Percentiles rank a stretch among this genome's conserved stretches.
These are phyloP conservation scores for Claviceps arundinis DNA, from an alignment of 2,329 filamentous ascomycete species.

Conservation along the genomic window DNA sequence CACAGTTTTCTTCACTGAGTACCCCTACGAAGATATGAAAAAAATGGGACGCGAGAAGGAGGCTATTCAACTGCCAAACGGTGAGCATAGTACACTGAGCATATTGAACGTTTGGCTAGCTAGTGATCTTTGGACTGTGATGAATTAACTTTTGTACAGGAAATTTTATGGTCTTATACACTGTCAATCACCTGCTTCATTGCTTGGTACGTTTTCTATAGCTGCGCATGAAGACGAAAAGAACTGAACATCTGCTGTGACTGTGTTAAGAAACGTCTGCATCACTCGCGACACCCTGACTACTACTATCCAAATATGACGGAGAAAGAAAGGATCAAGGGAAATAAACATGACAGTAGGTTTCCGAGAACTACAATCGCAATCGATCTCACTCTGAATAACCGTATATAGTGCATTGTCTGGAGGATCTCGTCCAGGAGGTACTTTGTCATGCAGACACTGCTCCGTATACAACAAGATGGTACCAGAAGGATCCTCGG, in stretches of 20 bases:
- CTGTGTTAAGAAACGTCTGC: not conserved
- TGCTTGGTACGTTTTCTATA: not conserved
- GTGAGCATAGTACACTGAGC: not conserved
- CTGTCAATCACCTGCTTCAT: not conserved
- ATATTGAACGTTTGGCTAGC: too few relatives aligned
- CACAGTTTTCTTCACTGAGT: not conserved
- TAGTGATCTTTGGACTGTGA: too few relatives aligned
- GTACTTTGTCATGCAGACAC: not conserved
- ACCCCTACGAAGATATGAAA: not conserved
- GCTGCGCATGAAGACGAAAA: not conserved
- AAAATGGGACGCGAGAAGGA: not conserved
- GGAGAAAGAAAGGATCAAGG: not conserved
- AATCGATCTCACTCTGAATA: not conserved
- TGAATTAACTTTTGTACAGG: not conserved
- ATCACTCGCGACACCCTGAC: not conserved
- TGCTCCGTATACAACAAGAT: not conserved
- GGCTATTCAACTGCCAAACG: not conserved
- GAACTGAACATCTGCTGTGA: not conserved
- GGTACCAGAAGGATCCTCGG: not conserved
- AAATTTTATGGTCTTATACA: not conserved
- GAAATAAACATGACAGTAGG: not conserved
- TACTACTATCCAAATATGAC: slow-evolving; percentile 1
- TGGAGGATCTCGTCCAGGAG: not conserved
- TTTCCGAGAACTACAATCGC: not conserved
- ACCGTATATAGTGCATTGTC: not conserved